A percentile compares a stretch with the other conserved stretches of the same genome.
These are phyloP conservation scores for Blastomyces gilchristii DNA, from an alignment of 2,329 filamentous ascomycete species.

Conservation along the genomic window DNA sequence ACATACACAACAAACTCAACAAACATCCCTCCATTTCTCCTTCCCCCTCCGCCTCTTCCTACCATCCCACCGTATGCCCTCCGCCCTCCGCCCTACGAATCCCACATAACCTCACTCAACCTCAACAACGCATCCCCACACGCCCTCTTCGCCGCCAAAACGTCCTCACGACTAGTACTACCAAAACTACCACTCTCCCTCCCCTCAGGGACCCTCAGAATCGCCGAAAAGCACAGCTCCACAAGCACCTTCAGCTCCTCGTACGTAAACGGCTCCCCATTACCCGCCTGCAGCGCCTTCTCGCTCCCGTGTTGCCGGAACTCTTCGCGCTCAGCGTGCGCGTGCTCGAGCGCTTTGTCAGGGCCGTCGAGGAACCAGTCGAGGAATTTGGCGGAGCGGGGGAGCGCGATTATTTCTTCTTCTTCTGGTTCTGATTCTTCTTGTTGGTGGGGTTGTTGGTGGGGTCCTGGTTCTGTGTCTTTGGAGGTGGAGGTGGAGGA, in stretches of 20 bases:
- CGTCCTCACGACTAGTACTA: slow-evolving; percentile 34
- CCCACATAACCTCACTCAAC: slow-evolving; percentile 41
- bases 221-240: slow-evolving; percentile 38
- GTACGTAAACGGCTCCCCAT: slow-evolving; percentile 36
- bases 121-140: slow-evolving; percentile 36
- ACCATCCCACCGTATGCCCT: not conserved
- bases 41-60: not conserved
- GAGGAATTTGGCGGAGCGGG: slow-evolving; percentile 37
- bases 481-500: slow-evolving; percentile 13
- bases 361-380: slow-evolving; percentile 41
- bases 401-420: slow-evolving; percentile 34
- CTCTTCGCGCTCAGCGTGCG: slow-evolving; percentile 35
- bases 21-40: not conserved
- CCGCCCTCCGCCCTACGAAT: slow-evolving; percentile 1
- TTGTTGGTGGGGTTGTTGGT: too few species aligned
- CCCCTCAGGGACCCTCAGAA: slow-evolving; percentile 31
- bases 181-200: slow-evolving; percentile 25
- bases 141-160: slow-evolving; percentile 37
- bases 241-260: slow-evolving; percentile 38
- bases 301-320: slow-evolving; percentile 25
- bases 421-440: slow-evolving; percentile 9
- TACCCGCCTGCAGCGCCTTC: slow-evolving; percentile 28
- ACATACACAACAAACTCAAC: not conserved
- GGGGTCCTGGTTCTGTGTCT: slow-evolving; percentile 10
- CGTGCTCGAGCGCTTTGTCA: slow-evolving; percentile 35